Percentiles rank a stretch among this genome's conserved stretches.
Evolutionary conservation across 202 grass and related monocot species (phyloP).

Genomic region (Tripidium arundinaceum): DNA sequence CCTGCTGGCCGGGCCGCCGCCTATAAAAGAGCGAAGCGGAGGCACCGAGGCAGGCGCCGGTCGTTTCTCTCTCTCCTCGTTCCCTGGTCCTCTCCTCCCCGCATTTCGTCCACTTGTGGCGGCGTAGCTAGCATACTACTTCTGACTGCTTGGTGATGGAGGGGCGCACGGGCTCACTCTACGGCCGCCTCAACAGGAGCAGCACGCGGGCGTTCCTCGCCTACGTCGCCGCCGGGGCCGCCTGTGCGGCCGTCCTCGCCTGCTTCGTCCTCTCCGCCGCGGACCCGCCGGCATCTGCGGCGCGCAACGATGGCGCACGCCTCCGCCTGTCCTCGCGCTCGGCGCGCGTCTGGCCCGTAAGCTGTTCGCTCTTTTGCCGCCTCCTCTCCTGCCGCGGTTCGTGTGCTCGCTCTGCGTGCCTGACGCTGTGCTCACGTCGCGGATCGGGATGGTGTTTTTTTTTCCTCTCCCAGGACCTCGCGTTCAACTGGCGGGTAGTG

Average conservation of each 20-base stretch:
- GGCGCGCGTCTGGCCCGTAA: constrained; percentile 84
- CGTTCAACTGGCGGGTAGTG: constrained; percentile 67
- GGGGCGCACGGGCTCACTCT: constrained; percentile 3
- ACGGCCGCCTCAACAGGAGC: constrained; percentile 45
- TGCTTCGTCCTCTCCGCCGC: constrained; percentile 54
- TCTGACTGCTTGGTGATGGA: constrained; percentile 19
- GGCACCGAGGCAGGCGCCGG: background rate
- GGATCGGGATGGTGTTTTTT: background rate
- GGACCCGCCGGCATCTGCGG: constrained; percentile 23
- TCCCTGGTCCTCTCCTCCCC: background rate
- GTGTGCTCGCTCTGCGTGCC: background rate
- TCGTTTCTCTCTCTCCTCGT: background rate
- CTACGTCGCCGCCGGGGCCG: constrained; percentile 53
- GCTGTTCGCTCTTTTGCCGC: background rate
- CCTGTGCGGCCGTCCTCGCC: constrained; percentile 50
- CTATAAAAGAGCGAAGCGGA: background rate
- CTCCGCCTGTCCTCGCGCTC: constrained; percentile 47
- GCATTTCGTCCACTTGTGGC: background rate
- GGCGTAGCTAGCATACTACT: background rate
- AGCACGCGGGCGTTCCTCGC: constrained; percentile 66
- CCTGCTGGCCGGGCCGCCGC: background rate
- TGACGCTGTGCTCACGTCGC: background rate
- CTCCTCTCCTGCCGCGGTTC: background rate
- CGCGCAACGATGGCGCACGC: constrained; percentile 21
- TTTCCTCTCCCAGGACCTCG: constrained; percentile 45